A percentile compares a stretch with the other conserved stretches of the same genome.
phyloP scores from a whole-genome alignment of 2,329 filamentous ascomycete genomes.

The Xylariaceae sp. region DNA sequence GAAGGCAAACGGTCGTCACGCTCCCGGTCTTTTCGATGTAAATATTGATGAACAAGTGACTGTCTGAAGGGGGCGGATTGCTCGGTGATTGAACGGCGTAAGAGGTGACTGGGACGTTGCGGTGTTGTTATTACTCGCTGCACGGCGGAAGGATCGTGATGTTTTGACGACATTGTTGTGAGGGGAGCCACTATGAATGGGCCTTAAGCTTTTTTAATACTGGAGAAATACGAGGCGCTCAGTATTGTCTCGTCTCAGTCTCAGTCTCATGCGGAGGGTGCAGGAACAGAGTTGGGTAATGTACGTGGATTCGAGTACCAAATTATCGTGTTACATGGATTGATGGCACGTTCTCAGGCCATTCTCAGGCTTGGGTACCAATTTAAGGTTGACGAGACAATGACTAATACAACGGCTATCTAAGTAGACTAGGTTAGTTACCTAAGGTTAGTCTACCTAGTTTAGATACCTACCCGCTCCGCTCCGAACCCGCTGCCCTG shows the following conservation, averaged over 20 bases:
- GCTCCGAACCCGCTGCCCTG: too few species aligned
- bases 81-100: constrained; percentile 52
- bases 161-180: constrained; percentile 31
- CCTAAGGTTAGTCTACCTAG: too few species aligned
- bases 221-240: neutral
- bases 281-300: too few species aligned
- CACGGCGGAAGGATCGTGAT: constrained; percentile 29
- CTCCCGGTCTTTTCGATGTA: constrained; percentile 33
- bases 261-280: neutral
- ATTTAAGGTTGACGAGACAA: too few species aligned
- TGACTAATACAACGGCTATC: too few species aligned
- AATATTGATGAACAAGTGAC: constrained; percentile 34
- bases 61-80: constrained; percentile 41
- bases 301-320: too few species aligned
- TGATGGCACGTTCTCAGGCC: too few species aligned
- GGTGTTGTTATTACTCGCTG: constrained; percentile 32
- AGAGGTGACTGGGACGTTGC: constrained; percentile 43
- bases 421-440: too few species aligned
- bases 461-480: too few species aligned
- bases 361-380: too few species aligned
- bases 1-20: constrained; percentile 30
- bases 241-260: neutral
- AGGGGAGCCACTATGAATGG: constrained; percentile 9
- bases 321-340: too few species aligned
- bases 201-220: neutral